A percentile compares a stretch with the other conserved stretches of the same genome.
phyloP scores from a whole-genome alignment of 1,284 basidiomycete genomes.

The Ganoderma sinense region DNA sequence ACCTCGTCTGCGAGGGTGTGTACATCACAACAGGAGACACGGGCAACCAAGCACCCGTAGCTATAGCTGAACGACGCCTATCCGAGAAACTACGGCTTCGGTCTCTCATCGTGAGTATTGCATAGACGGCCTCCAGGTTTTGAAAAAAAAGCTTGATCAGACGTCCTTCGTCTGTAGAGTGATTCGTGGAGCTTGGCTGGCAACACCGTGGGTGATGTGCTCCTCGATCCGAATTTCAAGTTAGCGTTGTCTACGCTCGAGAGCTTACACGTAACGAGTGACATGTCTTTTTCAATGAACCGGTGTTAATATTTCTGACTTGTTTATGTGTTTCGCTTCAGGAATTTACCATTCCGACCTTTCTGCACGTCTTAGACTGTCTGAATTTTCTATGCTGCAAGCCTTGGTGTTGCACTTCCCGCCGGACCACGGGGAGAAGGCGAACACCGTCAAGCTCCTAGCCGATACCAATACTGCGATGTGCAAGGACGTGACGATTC shows the following conservation, averaged over 20 bases:
- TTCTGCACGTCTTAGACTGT: not conserved
- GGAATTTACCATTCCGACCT: not conserved
- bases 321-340: not conserved
- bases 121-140: too few species aligned
- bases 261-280: not conserved
- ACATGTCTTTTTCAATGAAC: not conserved
- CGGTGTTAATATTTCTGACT: not conserved
- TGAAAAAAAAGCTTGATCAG: not conserved
- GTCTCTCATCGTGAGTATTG: not conserved
- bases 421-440: not conserved
- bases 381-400: not conserved
- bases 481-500: not conserved
- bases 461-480: not conserved
- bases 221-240: not conserved
- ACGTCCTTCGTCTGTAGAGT: not conserved
- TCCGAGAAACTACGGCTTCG: not conserved
- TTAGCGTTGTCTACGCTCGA: not conserved
- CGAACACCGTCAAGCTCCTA: not conserved
- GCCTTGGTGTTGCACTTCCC: not conserved
- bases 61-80: not conserved
- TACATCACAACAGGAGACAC: not conserved
- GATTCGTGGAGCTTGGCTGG: too few species aligned
- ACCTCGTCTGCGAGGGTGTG: not conserved
- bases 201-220: not conserved
- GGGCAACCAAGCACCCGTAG: not conserved